phyloP scores from a whole-genome alignment of 148 eudicot species.

The Hydrangea macrophylla region DNA sequence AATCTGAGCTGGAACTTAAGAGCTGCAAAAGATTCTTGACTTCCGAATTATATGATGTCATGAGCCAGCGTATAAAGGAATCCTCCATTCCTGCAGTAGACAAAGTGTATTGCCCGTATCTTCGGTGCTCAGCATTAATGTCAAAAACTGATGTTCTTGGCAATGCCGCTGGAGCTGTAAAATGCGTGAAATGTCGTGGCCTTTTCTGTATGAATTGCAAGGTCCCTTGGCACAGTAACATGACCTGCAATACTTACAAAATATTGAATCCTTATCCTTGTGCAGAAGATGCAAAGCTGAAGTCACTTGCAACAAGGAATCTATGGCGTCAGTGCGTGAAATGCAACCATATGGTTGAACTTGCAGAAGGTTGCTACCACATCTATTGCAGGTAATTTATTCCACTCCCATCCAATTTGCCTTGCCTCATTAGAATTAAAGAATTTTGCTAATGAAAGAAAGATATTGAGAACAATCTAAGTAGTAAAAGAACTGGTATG shows the following conservation, averaged over 20 bases:
- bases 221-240: slow-evolving; percentile 32
- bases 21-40: slow-evolving; percentile 44
- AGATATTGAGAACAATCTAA: too few species aligned
- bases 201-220: slow-evolving; percentile 37
- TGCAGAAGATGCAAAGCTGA: slow-evolving; percentile 25
- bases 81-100: slow-evolving; percentile 10
- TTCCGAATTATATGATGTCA: slow-evolving; percentile 33
- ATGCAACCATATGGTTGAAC: slow-evolving; percentile 46
- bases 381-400: slow-evolving; percentile 41
- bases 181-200: slow-evolving; percentile 26
- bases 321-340: slow-evolving; percentile 42
- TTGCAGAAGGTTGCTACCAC: slow-evolving; percentile 41
- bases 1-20: slow-evolving; percentile 25
- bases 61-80: slow-evolving; percentile 34
- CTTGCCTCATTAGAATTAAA: not conserved
- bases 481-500: too few species aligned
- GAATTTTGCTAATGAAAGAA: not conserved
- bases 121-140: not conserved
- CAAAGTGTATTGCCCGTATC: slow-evolving; percentile 37
- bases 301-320: slow-evolving; percentile 27
- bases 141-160: too few species aligned
- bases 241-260: slow-evolving; percentile 29
- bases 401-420: not conserved
- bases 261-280: slow-evolving; percentile 18
- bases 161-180: slow-evolving; percentile 25